Conservation (phyloP, 306 rosid genomes). For the Acacia crassicarpa region DNA sequence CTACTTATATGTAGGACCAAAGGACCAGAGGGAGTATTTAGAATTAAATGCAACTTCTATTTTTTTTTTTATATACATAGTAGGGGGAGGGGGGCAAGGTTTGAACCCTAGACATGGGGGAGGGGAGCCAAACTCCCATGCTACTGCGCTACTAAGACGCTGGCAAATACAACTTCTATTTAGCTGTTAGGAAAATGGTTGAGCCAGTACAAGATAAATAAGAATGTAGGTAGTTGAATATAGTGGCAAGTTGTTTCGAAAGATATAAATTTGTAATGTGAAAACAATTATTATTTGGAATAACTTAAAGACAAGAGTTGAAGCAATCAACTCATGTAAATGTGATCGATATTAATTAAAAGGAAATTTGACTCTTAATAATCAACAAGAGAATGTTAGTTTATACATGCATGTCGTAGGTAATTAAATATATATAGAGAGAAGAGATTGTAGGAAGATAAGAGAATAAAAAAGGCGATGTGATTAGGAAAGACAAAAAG, state of each 20-base stretch:
- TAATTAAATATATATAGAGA: not conserved
- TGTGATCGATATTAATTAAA: not conserved
- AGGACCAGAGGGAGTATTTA: too few relatives aligned
- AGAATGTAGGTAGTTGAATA: too few relatives aligned
- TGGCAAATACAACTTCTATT: too few relatives aligned
- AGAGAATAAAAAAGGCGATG: not conserved
- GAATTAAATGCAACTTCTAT: too few relatives aligned
- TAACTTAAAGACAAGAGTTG: not conserved
- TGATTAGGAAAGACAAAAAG: not conserved
- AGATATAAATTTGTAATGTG: not conserved
- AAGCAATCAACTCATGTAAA: not conserved
- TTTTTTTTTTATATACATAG: too few relatives aligned
- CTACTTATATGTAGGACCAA: too few relatives aligned
- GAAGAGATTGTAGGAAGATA: not conserved
- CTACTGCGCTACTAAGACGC: too few relatives aligned
- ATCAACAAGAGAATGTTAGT: not conserved
- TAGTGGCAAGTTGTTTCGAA: not conserved
- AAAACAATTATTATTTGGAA: not conserved
- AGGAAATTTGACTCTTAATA: not conserved
- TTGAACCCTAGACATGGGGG: too few relatives aligned
- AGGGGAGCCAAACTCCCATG: too few relatives aligned
- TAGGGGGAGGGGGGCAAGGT: too few relatives aligned
- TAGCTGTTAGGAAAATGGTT: too few relatives aligned
- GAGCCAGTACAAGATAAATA: too few relatives aligned
- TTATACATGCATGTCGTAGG: not conserved